Conservation (phyloP, 2,329 filamentous ascomycete species). For the Sporothrix sp. region DNA sequence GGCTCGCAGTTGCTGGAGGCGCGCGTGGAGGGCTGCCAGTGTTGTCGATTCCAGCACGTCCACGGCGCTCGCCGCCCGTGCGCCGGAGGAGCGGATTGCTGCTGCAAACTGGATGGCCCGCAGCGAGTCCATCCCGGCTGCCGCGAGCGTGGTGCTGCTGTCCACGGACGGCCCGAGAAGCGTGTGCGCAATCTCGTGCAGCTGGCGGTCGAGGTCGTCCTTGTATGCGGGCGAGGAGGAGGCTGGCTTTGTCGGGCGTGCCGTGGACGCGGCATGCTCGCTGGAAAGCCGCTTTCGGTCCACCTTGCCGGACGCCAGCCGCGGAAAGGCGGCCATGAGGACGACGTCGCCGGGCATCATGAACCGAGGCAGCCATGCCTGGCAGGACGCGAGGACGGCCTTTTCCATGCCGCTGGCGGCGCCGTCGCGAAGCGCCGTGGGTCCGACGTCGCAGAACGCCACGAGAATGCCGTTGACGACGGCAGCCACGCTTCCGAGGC, state of each 20-base stretch:
- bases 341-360: constrained; percentile 75
- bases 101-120: constrained; percentile 48
- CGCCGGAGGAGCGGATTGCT: constrained; percentile 46
- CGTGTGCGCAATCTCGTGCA: constrained; percentile 25
- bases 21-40: constrained; percentile 22
- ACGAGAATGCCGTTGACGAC: constrained; percentile 62
- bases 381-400: constrained; percentile 50
- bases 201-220: constrained; percentile 26
- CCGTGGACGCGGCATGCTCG: constrained; percentile 32
- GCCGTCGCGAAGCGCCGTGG: constrained; percentile 15
- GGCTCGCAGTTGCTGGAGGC: constrained; percentile 10
- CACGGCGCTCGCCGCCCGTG: constrained; percentile 42
- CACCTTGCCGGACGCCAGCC: constrained; percentile 74
- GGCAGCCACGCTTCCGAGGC: constrained; percentile 56
- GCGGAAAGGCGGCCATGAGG: constrained; percentile 55
- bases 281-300: constrained; percentile 56
- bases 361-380: constrained; percentile 66
- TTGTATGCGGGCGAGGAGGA: constrained; percentile 14
- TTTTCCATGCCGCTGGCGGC: constrained; percentile 25
- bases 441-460: constrained; percentile 51
- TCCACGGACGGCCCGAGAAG: constrained; percentile 23
- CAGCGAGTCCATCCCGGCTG: constrained; percentile 33
- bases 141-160: constrained; percentile 24
- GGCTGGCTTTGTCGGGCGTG: not conserved
- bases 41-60: constrained; percentile 51